phyloP scores from a whole-genome alignment of 768 basidiomycete genomes.

The Amyloporia xantha region DNA sequence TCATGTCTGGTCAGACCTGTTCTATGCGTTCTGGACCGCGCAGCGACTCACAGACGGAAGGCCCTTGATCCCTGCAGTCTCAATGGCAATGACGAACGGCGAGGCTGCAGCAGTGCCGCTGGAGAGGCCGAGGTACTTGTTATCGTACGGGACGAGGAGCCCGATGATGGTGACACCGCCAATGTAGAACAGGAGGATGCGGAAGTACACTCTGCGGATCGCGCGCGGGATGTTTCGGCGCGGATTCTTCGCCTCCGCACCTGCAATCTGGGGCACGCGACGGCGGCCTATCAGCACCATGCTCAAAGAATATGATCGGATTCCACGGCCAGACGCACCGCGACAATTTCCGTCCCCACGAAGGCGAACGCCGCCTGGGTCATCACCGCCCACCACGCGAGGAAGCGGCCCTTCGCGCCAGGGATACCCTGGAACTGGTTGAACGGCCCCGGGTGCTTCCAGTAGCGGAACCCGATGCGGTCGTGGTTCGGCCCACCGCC shows the following conservation, averaged over 20 bases:
- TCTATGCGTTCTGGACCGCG: too few species aligned
- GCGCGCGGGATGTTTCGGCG: slow-evolving; percentile 35
- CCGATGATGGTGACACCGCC: slow-evolving; percentile 38
- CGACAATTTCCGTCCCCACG: slow-evolving; percentile 50
- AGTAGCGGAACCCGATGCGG: slow-evolving; percentile 44
- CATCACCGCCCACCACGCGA: slow-evolving; percentile 44
- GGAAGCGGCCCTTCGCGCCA: slow-evolving; percentile 46
- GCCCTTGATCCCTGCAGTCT: slow-evolving; percentile 50
- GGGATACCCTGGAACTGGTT: slow-evolving; percentile 32
- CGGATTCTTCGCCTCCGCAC: slow-evolving; percentile 47
- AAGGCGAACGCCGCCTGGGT: slow-evolving; percentile 56
- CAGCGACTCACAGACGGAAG: slow-evolving; percentile 37
- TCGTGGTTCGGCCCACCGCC: slow-evolving; percentile 52
- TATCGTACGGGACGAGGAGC: slow-evolving; percentile 42
- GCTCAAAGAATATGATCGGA: background rate
- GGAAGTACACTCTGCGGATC: slow-evolving; percentile 41
- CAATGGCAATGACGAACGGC: slow-evolving; percentile 54
- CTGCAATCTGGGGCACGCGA: slow-evolving; percentile 27
- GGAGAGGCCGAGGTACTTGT: slow-evolving; percentile 32
- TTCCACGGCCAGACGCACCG: slow-evolving; percentile 21
- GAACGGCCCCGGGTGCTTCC: slow-evolving; percentile 53
- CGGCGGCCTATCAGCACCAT: background rate
- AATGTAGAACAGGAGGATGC: slow-evolving; percentile 44
- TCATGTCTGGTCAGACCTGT: background rate
- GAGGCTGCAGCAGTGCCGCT: slow-evolving; percentile 37